Evolutionary conservation across 495 filamentous ascomycete species (phyloP), one percentile per base, ranked within the genome.

Genomic region (Penicillium lividum): DNA sequence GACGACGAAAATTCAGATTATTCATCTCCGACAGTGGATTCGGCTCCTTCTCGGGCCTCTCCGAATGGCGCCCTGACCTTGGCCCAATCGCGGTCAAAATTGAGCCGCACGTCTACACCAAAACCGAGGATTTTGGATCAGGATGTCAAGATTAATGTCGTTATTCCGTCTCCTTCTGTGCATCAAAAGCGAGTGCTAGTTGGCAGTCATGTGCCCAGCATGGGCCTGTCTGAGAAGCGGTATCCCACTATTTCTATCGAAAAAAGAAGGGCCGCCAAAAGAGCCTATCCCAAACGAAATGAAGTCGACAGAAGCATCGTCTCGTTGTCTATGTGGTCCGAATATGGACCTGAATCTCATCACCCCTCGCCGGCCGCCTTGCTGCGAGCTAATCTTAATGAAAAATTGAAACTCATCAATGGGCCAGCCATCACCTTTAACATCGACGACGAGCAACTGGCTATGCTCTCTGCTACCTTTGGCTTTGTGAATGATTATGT

Each of bases 401-500:
- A 40, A 30, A 76, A 73, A 40, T 45, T 74, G 0, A 22, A 52
- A 2, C 29, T 43, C 1, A 72, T 78, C 38, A 42, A 62, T 2
- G 76, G 77, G 0, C 73, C 74, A 0, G 15, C 48, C 0, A 66
- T 77, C 3, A 62, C 58, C 3, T 64, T 75, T 11, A 56, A 61
- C 1, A 47, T 66, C 0, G 57, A 62, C 2, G 68, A 66, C 22
- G 60, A 67, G 4, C 61, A 51, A 3, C 63, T 78, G 0, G 64
- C 67, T 0, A 40, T 59, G 7, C 58, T 71, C 5, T 67, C 67
- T 0, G 53, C 71, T 1, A 70, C 73, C 44, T 82, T 82, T 56
- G 70, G 69, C 13, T 83, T 83, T n/a, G 62, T 77, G 4, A 72
- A 74, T 28, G 59, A 72, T 7, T 76, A 78, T 51, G 66, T 73